Base-by-base conservation (phyloP, 1,139 yeast species). In the Suhomyces maxii region DNA sequence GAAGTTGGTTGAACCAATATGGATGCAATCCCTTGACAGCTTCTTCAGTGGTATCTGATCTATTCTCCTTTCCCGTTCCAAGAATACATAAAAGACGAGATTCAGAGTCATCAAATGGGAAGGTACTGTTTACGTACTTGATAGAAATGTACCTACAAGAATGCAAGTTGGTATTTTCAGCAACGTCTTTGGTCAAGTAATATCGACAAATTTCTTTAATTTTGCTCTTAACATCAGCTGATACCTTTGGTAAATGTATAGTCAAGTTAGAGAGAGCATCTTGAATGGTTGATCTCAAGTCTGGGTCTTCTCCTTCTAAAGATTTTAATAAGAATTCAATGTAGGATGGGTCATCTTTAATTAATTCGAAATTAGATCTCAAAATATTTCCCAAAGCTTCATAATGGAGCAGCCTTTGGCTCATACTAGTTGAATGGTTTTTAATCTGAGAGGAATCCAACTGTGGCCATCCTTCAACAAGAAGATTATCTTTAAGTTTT, bases 21-120 rank as follows among this genome's bases (percentile, higher is more conserved):
- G 97, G 97, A 59, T 89, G 84, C 28, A 93, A 70, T 0, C 98
- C 98, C 50, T 81, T 81, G n/a, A 65, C 65, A 0, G 97, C 86
- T 62, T 90, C 97, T 57, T 90, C 96, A 11, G 84, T 70, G 0
- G 85, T 80, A 53, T 89, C 96, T 1, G 89, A 75, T 44, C 87
- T 73, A 54, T 86, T 86, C 3, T 64, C 65, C 26, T 72, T 58
- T 13, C 80, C 67, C 9, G 89, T 66, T 8, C 90, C 97, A 42
- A 86, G 63, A 14, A 90, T 63, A 58, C 93, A 85, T 36, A 89
- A 67, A 44, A 79, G 59, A 50, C 97, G 74, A 0, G 95, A 89
- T 37, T 80, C 80, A 0, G 87, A 63, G 60, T 89, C 91, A 44
- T 72, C 59, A 56, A 90, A 90, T 1, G 86, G 83, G 55, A 83